Evolutionary conservation across 2,329 filamentous ascomycete genomes (phyloP), one percentile per base, ranked within the genome.

Genomic region (Aureobasidium subglaciale): DNA sequence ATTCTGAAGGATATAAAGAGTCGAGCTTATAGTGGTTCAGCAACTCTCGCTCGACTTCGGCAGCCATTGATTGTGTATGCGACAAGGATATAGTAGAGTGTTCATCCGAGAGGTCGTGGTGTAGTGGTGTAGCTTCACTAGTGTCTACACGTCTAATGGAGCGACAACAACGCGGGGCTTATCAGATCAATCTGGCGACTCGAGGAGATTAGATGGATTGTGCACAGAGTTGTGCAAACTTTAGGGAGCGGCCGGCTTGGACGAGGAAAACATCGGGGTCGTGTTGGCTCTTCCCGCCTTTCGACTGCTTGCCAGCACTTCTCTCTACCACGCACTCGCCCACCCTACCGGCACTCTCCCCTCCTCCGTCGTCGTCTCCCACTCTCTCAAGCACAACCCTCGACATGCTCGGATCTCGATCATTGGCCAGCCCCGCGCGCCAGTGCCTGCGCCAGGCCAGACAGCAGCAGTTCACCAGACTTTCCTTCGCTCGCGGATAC

Each of bases 11-110:
- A 69, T 84, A 91, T 18, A 88, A 78, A 13, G 80, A 88, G 38
- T 86, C 80, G 46, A 97, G 81, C 70, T 90, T 88, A 75, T 97
- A 97, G 74, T 95, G 90, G 63, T 90, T 90, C 64, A 93, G 83
- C 55, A 97, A 82, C 42, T 81, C 84, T 59, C 85, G 78, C 66
- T 93, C 86, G 64, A 85, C 81, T 66, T 93, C 88, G 60, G 83
- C 80, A 32, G 65, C 63, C 85, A 82, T 78, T 55, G 30, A 15
- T 18, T 16, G 16, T 18, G 18, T 15, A 9, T 11, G 25, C 49
- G 20, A 30, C 32, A 15, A n/a, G n/a, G 40, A 16, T n/a, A 35
- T 42, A 11, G 10, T n/a, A n/a, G n/a, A n/a, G n/a, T n/a, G n/a
- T n/a, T n/a, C n/a, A n/a, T n/a, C n/a, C n/a, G n/a, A n/a, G n/a